Conservation (phyloP, 352 stramenopile species). For the Pythium graminicola region DNA sequence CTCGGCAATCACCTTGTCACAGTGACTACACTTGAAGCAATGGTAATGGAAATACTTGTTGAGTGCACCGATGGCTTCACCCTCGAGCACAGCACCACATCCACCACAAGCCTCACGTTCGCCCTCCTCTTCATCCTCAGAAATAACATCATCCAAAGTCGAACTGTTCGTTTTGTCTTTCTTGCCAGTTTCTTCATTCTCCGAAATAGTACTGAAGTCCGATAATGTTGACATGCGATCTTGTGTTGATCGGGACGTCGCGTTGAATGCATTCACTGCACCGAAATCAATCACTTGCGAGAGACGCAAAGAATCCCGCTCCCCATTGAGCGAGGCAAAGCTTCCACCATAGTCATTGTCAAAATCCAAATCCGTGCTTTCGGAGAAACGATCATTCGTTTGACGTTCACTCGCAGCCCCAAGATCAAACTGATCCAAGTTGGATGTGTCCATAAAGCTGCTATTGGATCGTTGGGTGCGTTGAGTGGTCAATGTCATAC, state of each 20-base stretch:
- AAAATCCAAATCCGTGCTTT: conserved; percentile 58
- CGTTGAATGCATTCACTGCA: conserved; percentile 43
- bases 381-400: conserved; percentile 47
- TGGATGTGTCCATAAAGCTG: conserved; percentile 22
- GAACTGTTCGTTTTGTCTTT: conserved; percentile 7
- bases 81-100: conserved; percentile 61
- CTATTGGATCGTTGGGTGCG: conserved; percentile 13
- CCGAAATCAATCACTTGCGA: conserved; percentile 77
- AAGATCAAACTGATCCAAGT: conserved; percentile 70
- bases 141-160: conserved; percentile 14
- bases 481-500: not conserved
- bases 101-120: conserved; percentile 68
- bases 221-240: conserved; percentile 43
- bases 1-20: conserved; percentile 58
- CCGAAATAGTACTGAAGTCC: conserved; percentile 50
- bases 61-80: conserved; percentile 70
- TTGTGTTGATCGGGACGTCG: conserved; percentile 15
- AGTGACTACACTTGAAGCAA: conserved; percentile 83
- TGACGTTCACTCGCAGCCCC: conserved; percentile 32
- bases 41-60: conserved; percentile 82
- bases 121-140: conserved; percentile 49
- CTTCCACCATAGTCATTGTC: conserved; percentile 44
- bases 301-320: conserved; percentile 62
- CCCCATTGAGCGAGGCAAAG: conserved; percentile 44
- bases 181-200: conserved; percentile 26